Conservation (phyloP, 2,329 filamentous ascomycete species). For the Ploettnerulaceae sp. region DNA sequence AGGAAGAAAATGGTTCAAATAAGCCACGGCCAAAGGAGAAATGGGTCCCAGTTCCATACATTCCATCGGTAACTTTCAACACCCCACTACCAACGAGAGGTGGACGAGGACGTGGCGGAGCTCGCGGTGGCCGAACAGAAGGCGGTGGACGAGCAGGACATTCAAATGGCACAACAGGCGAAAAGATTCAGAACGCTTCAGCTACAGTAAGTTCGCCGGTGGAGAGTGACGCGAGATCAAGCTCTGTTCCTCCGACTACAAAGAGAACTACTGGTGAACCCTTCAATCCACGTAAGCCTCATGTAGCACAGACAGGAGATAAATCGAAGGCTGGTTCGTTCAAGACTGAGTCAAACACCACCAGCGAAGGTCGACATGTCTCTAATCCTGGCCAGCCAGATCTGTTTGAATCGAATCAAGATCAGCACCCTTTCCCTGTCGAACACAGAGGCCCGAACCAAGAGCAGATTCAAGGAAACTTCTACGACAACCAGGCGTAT, state of each 20-base stretch:
- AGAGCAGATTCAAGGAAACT: conserved; percentile 18
- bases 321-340: conserved; percentile 23
- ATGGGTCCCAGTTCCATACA: conserved; percentile 80
- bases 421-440: conserved; percentile 15
- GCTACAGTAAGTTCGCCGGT: conserved; percentile 10
- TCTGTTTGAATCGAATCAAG: conserved; percentile 14
- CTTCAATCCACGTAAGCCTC: conserved; percentile 25
- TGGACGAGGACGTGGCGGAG: conserved; percentile 43
- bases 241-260: conserved; percentile 31
- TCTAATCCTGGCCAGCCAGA: conserved; percentile 34
- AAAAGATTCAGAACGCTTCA: conserved; percentile 25
- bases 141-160: conserved; percentile 36
- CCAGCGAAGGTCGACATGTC: conserved; percentile 31
- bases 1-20: conserved; percentile 48
- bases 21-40: conserved; percentile 67
- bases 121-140: conserved; percentile 38
- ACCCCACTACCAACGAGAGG: conserved; percentile 69
- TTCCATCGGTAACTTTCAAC: conserved; percentile 79
- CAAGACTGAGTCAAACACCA: conserved; percentile 23
- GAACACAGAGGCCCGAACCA: conserved; percentile 24
- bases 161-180: conserved; percentile 25
- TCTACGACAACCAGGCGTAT: conserved; percentile 25
- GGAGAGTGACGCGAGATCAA: conserved; percentile 26
- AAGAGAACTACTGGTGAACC: conserved; percentile 25
- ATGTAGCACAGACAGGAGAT: conserved; percentile 20